These are phyloP conservation scores for Botryotinia narcissicola DNA, from an alignment of 2,329 filamentous ascomycete genomes.

Conservation along the genomic window DNA sequence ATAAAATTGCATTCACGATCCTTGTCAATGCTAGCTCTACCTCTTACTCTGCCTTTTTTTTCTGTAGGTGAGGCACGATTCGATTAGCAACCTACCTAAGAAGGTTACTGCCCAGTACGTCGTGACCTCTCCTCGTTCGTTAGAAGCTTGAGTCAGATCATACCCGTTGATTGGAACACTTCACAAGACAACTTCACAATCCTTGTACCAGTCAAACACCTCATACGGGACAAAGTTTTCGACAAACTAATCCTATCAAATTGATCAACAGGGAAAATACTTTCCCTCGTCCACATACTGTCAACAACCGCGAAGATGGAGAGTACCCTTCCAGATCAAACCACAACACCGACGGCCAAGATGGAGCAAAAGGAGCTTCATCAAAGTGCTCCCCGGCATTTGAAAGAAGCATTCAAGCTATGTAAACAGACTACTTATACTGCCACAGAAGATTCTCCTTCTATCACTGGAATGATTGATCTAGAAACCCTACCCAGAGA, in stretches of 20 bases:
- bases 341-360: neutral
- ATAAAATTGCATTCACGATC: neutral
- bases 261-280: neutral
- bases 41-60: neutral
- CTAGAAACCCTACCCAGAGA: neutral
- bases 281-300: neutral
- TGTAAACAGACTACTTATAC: conserved; percentile 39
- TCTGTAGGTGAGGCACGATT: neutral
- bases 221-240: neutral
- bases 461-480: neutral
- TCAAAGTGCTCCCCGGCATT: conserved; percentile 68
- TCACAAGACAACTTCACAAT: neutral
- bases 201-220: neutral
- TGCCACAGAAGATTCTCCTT: neutral
- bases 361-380: conserved; percentile 62
- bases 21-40: neutral
- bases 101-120: neutral
- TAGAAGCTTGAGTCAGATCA: neutral
- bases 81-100: neutral
- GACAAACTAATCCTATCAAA: neutral
- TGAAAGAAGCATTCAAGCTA: conserved; percentile 72
- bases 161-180: neutral
- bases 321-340: neutral
- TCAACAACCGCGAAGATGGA: neutral
- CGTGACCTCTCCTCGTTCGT: neutral